Evolutionary conservation across 768 basidiomycete genomes (phyloP).

Genomic region (Rhizopogon rudus): DNA sequence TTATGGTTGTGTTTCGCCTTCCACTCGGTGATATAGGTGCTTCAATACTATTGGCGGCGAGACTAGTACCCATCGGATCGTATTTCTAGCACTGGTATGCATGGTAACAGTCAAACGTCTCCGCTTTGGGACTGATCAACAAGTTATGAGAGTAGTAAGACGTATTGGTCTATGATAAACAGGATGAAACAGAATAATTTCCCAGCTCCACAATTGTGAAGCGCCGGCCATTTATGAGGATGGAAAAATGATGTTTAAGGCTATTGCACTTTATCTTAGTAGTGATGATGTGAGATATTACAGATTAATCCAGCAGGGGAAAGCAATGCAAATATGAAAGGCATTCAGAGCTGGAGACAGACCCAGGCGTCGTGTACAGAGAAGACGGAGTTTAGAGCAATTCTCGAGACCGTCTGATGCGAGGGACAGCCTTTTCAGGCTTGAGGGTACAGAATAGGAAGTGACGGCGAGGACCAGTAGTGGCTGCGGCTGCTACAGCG

Average conservation of each 20-base stretch:
- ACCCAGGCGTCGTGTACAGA: background rate
- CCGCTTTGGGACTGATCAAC: background rate
- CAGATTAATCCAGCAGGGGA: no score
- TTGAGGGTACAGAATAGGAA: conserved; percentile 81
- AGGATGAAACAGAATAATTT: no score
- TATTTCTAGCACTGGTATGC: no score
- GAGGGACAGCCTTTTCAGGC: conserved; percentile 43
- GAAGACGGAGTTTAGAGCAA: conserved; percentile 8
- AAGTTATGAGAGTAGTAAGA: background rate
- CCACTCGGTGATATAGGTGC: background rate
- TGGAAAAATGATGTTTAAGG: background rate
- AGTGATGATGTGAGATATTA: background rate
- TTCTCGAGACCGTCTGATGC: conserved; percentile 42
- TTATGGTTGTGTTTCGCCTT: background rate
- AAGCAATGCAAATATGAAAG: no score
- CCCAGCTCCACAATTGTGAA: background rate
- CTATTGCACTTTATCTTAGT: background rate
- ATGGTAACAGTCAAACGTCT: background rate
- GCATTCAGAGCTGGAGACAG: no score
- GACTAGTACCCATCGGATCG: no score
- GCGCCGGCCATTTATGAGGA: background rate
- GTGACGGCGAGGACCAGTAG: conserved; percentile 72
- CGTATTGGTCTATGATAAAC: background rate
- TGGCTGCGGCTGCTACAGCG: conserved; percentile 61
- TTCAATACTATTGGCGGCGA: background rate